Evolutionary conservation across 1,284 basidiomycete genomes (phyloP).

Genomic region (Rhodofomes roseus): DNA sequence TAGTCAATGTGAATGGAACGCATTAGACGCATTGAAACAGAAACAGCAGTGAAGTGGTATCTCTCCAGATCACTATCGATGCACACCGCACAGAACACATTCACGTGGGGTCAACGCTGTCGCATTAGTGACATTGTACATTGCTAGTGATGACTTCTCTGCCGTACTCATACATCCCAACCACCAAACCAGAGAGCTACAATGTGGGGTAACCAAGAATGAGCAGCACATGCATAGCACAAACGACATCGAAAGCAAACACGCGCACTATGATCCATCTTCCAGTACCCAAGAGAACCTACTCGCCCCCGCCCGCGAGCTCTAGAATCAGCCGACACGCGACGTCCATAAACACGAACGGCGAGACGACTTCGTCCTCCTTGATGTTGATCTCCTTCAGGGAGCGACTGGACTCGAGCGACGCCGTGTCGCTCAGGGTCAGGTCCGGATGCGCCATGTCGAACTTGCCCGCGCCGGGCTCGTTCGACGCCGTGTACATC

Average conservation of each 20-base stretch:
- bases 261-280: constrained; percentile 16
- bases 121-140: constrained; percentile 2
- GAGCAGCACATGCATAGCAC: constrained; percentile 22
- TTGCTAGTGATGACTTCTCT: neutral
- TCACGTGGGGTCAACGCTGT: neutral
- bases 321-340: constrained; percentile 82
- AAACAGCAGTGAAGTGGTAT: too few relatives aligned
- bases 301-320: constrained; percentile 61
- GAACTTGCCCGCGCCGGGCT: constrained; percentile 62
- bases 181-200: constrained; percentile 15
- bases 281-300: constrained; percentile 4
- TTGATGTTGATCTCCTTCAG: constrained; percentile 45
- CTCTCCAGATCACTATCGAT: too few relatives aligned
- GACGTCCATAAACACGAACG: constrained; percentile 96
- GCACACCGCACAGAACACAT: neutral
- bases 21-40: too few relatives aligned
- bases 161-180: constrained; percentile 10
- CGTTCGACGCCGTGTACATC: constrained; percentile 71
- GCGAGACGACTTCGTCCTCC: constrained; percentile 82
- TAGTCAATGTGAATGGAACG: too few relatives aligned
- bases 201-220: constrained; percentile 13
- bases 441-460: constrained; percentile 57
- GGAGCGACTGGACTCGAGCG: constrained; percentile 42
- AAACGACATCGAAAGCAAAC: constrained; percentile 15
- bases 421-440: constrained; percentile 44